Percentiles rank a stretch among this genome's conserved stretches.
Conservation (phyloP, 164 flowering plant genomes). For the Umbilicus rupestris region DNA sequence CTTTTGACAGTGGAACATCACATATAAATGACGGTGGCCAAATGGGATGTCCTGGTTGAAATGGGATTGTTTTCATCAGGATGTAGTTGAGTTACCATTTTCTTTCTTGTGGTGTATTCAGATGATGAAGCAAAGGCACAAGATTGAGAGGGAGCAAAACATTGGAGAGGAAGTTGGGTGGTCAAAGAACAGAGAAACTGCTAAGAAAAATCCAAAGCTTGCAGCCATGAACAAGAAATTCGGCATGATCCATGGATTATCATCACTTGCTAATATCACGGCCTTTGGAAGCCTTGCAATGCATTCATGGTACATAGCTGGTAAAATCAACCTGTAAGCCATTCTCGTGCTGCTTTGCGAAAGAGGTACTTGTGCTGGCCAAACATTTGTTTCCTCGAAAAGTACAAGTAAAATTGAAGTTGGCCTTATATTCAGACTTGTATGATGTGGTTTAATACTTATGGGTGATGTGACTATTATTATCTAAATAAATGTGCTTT, state of each 20-base stretch:
- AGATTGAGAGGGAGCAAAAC: conserved; percentile 77
- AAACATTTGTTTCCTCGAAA: neutral
- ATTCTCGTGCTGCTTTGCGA: neutral
- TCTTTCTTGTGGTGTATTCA: conserved; percentile 12
- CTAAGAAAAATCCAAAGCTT: conserved; percentile 78
- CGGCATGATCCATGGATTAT: conserved; percentile 96
- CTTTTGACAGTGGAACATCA: too few relatives aligned
- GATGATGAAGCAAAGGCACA: conserved; percentile 99
- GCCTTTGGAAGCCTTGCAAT: conserved; percentile 87
- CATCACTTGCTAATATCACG: conserved; percentile 86
- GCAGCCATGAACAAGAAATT: conserved; percentile 97
- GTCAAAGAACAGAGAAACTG: conserved; percentile 76
- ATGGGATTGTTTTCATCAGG: too few relatives aligned
- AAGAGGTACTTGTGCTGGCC: neutral
- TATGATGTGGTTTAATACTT: neutral
- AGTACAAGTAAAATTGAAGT: neutral
- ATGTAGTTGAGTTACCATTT: neutral
- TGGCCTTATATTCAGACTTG: neutral
- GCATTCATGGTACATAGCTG: conserved; percentile 96
- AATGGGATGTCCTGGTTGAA: too few relatives aligned
- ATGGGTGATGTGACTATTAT: neutral
- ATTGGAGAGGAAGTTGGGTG: conserved; percentile 92
- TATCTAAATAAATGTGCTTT: neutral
- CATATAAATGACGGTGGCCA: too few relatives aligned
- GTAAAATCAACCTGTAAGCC: conserved; percentile 59